A percentile compares a stretch with the other conserved stretches of the same genome.
Conservation (phyloP, 2,329 filamentous ascomycete species). For the Zymoseptoria passerinii region DNA sequence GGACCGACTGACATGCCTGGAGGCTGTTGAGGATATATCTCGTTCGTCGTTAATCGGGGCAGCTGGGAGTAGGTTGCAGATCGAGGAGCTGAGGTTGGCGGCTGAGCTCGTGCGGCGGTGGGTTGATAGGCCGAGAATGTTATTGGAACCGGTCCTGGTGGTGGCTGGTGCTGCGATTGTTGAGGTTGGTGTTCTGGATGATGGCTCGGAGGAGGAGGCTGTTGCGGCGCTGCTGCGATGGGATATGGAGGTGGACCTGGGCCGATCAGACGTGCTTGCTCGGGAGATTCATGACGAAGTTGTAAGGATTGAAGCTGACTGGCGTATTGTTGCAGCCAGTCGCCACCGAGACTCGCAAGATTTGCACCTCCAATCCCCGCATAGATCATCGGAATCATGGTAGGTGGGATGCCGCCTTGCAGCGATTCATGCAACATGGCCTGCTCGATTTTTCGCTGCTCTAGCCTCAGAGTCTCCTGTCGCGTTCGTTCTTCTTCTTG, state of each 20-base stretch:
- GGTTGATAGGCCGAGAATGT: conserved; percentile 34
- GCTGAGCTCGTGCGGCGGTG: conserved; percentile 19
- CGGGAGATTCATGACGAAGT: conserved; percentile 32
- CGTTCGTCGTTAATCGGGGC: conserved; percentile 45
- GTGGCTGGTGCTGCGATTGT: conserved; percentile 31
- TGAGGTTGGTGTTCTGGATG: conserved; percentile 30
- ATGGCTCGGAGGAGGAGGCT: conserved; percentile 29
- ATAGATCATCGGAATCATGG: conserved; percentile 47
- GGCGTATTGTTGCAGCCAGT: conserved; percentile 45
- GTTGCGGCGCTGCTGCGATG: conserved; percentile 15
- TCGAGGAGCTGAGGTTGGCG: conserved; percentile 36
- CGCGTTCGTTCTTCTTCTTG: conserved; percentile 48
- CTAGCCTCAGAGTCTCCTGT: conserved; percentile 42
- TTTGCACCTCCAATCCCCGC: conserved; percentile 43
- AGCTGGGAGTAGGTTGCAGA: conserved; percentile 41
- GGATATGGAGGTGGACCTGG: conserved; percentile 20
- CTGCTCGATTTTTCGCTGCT: conserved; percentile 46
- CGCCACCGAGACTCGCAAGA: conserved; percentile 41
- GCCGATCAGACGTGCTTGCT: conserved; percentile 33
- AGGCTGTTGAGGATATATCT: conserved; percentile 43
- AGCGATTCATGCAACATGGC: conserved; percentile 46
- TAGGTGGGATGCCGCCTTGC: conserved; percentile 43
- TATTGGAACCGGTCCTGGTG: conserved; percentile 27
- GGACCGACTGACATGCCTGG: conserved; percentile 31
- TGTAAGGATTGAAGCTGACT: conserved; percentile 35